phyloP scores from a whole-genome alignment of 768 basidiomycete species.

The Boletus huronensis region DNA sequence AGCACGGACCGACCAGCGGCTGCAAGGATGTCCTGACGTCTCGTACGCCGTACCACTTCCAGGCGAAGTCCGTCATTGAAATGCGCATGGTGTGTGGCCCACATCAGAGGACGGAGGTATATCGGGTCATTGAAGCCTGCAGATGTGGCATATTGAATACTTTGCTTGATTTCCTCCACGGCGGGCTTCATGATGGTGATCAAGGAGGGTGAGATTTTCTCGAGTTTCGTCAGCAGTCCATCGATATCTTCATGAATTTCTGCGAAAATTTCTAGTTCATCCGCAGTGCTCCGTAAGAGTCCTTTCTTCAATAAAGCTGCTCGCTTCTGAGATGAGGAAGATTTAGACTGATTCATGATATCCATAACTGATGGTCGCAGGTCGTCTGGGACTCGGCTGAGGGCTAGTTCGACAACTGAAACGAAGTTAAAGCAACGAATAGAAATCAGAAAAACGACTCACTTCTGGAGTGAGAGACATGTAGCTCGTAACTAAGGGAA shows the following conservation, averaged over 20 bases:
- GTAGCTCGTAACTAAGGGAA: slow-evolving; percentile 65
- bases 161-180: slow-evolving; percentile 60
- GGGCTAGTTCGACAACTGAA: slow-evolving; percentile 62
- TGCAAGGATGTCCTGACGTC: slow-evolving; percentile 67
- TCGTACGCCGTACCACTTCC: slow-evolving; percentile 67
- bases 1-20: slow-evolving; percentile 69
- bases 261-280: slow-evolving; percentile 69
- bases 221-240: slow-evolving; percentile 49
- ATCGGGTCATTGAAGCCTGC: slow-evolving; percentile 65
- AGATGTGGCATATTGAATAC: slow-evolving; percentile 53
- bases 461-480: slow-evolving; percentile 78
- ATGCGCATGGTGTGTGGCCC: slow-evolving; percentile 57
- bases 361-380: slow-evolving; percentile 57
- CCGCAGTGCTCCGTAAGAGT: slow-evolving; percentile 59
- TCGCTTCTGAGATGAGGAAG: slow-evolving; percentile 64
- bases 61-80: slow-evolving; percentile 75
- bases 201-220: slow-evolving; percentile 56
- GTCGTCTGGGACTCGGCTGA: slow-evolving; percentile 59
- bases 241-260: slow-evolving; percentile 68
- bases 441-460: slow-evolving; percentile 22
- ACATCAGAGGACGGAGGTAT: slow-evolving; percentile 70
- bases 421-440: slow-evolving; percentile 3
- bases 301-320: slow-evolving; percentile 67
- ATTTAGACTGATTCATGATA: slow-evolving; percentile 63
- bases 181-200: slow-evolving; percentile 45